Conservation (phyloP, 805 yeast genomes). For the Lipomyces lipofer region DNA sequence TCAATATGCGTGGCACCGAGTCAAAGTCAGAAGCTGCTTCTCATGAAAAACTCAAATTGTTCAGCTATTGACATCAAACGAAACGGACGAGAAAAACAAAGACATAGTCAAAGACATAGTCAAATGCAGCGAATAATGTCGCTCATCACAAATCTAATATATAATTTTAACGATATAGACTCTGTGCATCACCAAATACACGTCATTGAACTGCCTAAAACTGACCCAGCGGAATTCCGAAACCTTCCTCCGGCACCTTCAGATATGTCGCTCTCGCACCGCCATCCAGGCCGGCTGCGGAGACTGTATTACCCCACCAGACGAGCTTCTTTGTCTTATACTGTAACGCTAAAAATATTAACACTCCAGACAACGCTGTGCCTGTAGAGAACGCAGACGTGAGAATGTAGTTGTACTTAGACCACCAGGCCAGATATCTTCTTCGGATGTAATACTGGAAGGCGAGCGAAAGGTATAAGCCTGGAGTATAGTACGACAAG, state of each 20-base stretch:
- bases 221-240: constrained; percentile 41
- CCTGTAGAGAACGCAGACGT: constrained; percentile 69
- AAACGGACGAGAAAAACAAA: no score
- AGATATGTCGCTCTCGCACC: constrained; percentile 24
- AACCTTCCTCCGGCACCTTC: constrained; percentile 36
- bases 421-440: constrained; percentile 68
- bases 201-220: no score
- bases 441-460: constrained; percentile 60
- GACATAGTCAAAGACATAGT: no score
- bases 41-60: no score
- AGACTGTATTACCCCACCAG: constrained; percentile 67
- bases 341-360: constrained; percentile 55
- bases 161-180: no score
- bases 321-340: constrained; percentile 42
- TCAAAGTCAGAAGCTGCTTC: no score
- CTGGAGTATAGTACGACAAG: constrained; percentile 20
- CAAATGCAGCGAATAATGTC: no score
- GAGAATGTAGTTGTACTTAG: constrained; percentile 66
- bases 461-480: constrained; percentile 44
- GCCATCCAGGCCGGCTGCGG: constrained; percentile 22
- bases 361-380: constrained; percentile 59
- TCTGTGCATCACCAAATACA: no score
- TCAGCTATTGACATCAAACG: no score
- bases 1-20: no score
- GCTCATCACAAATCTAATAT: no score